Evolutionary conservation across 441 rosid species (phyloP).

Genomic region (Syzygium syzygioides): DNA sequence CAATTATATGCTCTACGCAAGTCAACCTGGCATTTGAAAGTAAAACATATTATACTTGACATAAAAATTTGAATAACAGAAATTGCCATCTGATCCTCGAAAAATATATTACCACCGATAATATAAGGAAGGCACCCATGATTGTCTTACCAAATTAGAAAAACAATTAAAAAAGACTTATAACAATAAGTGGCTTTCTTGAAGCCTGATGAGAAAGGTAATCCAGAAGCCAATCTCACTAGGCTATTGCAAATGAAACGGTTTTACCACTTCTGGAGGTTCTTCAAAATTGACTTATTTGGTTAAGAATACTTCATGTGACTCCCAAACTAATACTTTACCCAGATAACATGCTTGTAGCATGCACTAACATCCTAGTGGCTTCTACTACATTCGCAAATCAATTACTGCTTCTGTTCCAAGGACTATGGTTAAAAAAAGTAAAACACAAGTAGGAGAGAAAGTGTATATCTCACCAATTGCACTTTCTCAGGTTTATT

Average conservation of each 20-base stretch:
- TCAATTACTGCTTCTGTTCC: background rate
- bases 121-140: background rate
- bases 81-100: background rate
- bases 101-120: background rate
- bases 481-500: slow-evolving; percentile 96
- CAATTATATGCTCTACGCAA: slow-evolving; percentile 96
- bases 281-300: background rate
- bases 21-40: slow-evolving; percentile 64
- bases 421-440: background rate
- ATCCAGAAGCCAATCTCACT: background rate
- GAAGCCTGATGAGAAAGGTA: background rate
- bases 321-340: background rate
- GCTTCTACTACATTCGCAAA: background rate
- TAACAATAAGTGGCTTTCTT: background rate
- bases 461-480: slow-evolving; percentile 43
- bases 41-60: slow-evolving; percentile 2
- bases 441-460: background rate
- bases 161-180: background rate
- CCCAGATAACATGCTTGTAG: background rate
- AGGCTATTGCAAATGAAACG: background rate
- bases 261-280: background rate
- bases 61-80: background rate
- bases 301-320: background rate
- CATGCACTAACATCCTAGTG: background rate
- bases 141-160: background rate